Base-by-base conservation (phyloP, 768 basidiomycete genomes). In the Glaciozyma martinii region DNA sequence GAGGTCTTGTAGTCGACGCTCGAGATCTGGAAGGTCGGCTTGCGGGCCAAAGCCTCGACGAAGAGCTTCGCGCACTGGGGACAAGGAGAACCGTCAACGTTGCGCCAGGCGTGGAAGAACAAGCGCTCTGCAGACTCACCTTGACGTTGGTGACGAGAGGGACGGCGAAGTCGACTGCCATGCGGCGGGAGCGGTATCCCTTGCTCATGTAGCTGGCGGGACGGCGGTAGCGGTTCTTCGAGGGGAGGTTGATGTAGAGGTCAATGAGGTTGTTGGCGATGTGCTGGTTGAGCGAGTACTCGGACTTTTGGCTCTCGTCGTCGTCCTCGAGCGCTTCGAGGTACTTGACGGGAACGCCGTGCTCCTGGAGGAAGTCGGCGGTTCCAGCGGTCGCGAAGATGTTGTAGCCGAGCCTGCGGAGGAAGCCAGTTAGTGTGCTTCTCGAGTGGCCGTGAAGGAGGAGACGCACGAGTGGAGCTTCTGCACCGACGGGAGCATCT, bases 211-310 rank as follows among this genome's bases (percentile, higher is more conserved):
- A 99, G 77, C 86, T 93, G 19, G 95, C 93, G 9, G 95, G 95
- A 25, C 95, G 88, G 64, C 95, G 88, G 78, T 90, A 98, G 75
- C 91, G 84, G 77, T 99, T 98, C 80, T 91, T 95, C 47, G 94
- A 97, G 3, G 95, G 95, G 71, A 99, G 80, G 77, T 99, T 99
- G 84, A 99, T 94, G 77, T 97, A 99, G 85, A 98, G 89, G 78
- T 99, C 95, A 75, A 99, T 99, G 72, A 95, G 80, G 77, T 69
- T 67, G 68, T 74, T 74, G 42, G 89, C 90, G 66, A 99, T 80
- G 79, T 99, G 95, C 76, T 95, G 91, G 6, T 90, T 92, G 63
- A 99, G 80, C 0, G 95, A 98, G 77, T 97, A 99, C 76, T 98
- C 95, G 5, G 90, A 89, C 77, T 99, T 99, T 77, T 93, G 89